These are phyloP conservation scores for Euphorbia schlechtendalii DNA, from an alignment of 441 rosid genomes.

Conservation along the genomic window DNA sequence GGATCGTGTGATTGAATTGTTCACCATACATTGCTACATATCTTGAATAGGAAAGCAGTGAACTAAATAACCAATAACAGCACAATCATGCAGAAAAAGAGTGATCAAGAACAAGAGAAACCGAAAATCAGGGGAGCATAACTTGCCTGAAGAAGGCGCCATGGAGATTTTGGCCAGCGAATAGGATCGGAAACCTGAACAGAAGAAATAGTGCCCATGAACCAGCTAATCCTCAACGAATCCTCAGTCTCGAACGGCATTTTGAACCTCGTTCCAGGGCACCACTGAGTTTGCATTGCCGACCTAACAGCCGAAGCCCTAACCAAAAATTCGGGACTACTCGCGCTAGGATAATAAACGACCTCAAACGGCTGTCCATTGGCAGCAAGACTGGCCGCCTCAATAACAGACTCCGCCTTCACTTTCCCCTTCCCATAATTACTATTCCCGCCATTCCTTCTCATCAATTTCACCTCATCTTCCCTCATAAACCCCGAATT, in stretches of 20 bases:
- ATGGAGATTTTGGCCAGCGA: conserved; percentile 87
- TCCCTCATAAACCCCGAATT: conserved; percentile 53
- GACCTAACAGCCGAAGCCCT: conserved; percentile 58
- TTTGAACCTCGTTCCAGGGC: conserved; percentile 90
- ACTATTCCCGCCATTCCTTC: conserved; percentile 33
- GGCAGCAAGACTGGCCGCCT: conserved; percentile 69
- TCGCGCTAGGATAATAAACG: conserved; percentile 78
- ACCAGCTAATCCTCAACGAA: conserved; percentile 93
- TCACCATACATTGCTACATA: not conserved
- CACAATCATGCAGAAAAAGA: not conserved
- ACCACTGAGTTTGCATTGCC: conserved; percentile 79
- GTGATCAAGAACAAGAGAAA: not conserved
- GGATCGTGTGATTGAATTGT: not conserved
- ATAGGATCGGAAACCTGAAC: conserved; percentile 78
- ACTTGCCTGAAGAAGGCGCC: conserved; percentile 89
- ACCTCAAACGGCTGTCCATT: conserved; percentile 71
- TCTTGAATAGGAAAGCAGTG: not conserved
- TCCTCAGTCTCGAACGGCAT: conserved; percentile 97
- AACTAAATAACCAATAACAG: not conserved
- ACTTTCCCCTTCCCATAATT: conserved; percentile 47
- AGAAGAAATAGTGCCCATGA: conserved; percentile 83
- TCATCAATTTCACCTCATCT: conserved; percentile 39
- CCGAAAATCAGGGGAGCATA: too few relatives aligned
- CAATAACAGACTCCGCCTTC: conserved; percentile 55
- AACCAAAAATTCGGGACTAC: conserved; percentile 79